These are phyloP conservation scores for Fusarium sarcochroum DNA, from an alignment of 2,329 filamentous ascomycete species.

Conservation along the genomic window DNA sequence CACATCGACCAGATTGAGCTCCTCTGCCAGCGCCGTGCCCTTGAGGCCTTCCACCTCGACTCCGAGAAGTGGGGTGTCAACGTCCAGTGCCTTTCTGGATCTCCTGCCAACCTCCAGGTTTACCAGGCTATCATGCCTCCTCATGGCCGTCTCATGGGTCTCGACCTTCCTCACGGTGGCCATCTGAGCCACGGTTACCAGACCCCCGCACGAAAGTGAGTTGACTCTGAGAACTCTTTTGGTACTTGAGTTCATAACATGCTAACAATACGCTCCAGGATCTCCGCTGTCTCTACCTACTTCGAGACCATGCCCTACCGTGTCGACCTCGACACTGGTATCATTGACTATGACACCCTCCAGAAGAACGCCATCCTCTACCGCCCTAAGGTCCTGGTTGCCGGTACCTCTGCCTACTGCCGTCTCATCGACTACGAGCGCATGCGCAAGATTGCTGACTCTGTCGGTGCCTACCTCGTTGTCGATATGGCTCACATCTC, in stretches of 20 bases:
- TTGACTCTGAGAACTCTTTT: slow-evolving; percentile 32
- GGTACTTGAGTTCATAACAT: neutral
- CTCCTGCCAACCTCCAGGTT: slow-evolving; percentile 96
- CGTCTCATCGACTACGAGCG: slow-evolving; percentile 95
- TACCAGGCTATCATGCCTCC: slow-evolving; percentile 98
- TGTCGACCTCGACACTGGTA: slow-evolving; percentile 87
- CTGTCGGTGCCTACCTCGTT: slow-evolving; percentile 92
- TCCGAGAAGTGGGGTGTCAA: slow-evolving; percentile 97
- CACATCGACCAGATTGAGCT: slow-evolving; percentile 97
- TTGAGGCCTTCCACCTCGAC: slow-evolving; percentile 91
- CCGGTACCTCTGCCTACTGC: slow-evolving; percentile 98
- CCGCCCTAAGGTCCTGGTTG: slow-evolving; percentile 95
- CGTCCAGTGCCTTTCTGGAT: slow-evolving; percentile 93
- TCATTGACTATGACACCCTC: slow-evolving; percentile 96
- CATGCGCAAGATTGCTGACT: slow-evolving; percentile 96
- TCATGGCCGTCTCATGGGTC: slow-evolving; percentile 96
- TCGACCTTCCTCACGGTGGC: slow-evolving; percentile 94
- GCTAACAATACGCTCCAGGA: slow-evolving; percentile 62
- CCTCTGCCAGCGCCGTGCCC: slow-evolving; percentile 93
- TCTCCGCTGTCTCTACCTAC: slow-evolving; percentile 98
- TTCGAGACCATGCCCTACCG: slow-evolving; percentile 99
- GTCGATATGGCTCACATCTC: slow-evolving; percentile 99
- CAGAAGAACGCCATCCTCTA: slow-evolving; percentile 92
- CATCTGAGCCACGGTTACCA: slow-evolving; percentile 98
- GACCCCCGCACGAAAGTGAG: slow-evolving; percentile 90